These are phyloP conservation scores for Pyrenula massariospora DNA, from an alignment of 495 filamentous ascomycete genomes.

Conservation along the genomic window DNA sequence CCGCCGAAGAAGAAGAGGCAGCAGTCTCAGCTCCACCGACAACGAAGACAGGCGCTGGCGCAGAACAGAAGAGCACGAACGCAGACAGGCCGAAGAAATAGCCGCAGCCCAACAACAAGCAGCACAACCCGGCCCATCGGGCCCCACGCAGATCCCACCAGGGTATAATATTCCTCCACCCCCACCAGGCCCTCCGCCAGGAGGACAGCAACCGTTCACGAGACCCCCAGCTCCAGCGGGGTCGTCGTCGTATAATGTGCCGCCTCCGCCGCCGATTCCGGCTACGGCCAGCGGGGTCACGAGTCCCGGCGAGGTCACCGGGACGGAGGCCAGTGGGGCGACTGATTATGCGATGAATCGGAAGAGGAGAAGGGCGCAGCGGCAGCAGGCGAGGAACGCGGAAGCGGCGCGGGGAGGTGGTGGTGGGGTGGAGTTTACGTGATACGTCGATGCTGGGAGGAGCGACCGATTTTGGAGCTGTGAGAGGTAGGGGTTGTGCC, in stretches of 20 bases:
- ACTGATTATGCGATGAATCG: conserved; percentile 40
- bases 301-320: conserved; percentile 27
- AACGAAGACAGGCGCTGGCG: conserved; percentile 37
- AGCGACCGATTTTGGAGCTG: too few relatives aligned
- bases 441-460: too few relatives aligned
- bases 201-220: conserved; percentile 13
- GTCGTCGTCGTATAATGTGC: conserved; percentile 22
- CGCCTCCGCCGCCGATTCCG: conserved; percentile 21
- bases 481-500: too few relatives aligned
- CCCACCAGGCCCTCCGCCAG: conserved; percentile 4
- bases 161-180: conserved; percentile 2
- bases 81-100: conserved; percentile 37
- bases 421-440: conserved; percentile 31
- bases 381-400: conserved; percentile 34
- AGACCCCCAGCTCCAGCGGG: conserved; percentile 18
- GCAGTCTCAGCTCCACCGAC: conserved; percentile 33
- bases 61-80: conserved; percentile 37
- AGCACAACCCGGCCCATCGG: conserved; percentile 15
- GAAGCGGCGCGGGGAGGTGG: conserved; percentile 22
- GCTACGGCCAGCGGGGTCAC: conserved; percentile 29
- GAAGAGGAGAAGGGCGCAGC: conserved; percentile 36
- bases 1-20: conserved; percentile 21
- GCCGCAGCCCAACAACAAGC: conserved; percentile 28
- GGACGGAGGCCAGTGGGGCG: conserved; percentile 36
- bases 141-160: conserved; percentile 9